phyloP scores from a whole-genome alignment of 805 yeast species.

The Blastobotrys mokoenaii region DNA sequence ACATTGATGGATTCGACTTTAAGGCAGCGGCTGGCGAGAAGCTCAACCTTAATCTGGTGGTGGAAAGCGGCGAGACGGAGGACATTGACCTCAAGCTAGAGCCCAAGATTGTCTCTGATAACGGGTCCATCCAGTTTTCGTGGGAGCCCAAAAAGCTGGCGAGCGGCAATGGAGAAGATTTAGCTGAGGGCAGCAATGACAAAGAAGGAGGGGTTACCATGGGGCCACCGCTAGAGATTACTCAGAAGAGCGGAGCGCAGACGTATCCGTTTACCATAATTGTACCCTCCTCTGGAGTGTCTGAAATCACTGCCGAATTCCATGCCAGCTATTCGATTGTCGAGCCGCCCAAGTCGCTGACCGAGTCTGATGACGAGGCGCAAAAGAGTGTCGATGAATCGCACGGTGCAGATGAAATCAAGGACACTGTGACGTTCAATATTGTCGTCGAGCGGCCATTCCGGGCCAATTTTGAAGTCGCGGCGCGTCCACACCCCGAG shows the following conservation, averaged over 20 bases:
- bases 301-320: neutral
- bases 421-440: slow-evolving; percentile 15
- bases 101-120: slow-evolving; percentile 11
- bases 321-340: neutral
- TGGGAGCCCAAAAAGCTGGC: no score
- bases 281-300: slow-evolving; percentile 3
- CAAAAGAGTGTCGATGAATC: no score
- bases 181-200: neutral
- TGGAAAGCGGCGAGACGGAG: slow-evolving; percentile 23
- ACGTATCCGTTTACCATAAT: neutral
- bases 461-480: slow-evolving; percentile 29
- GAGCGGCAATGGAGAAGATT: no score
- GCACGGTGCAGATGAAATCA: slow-evolving; percentile 16
- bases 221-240: neutral
- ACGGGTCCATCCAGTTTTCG: slow-evolving; percentile 6
- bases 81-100: slow-evolving; percentile 14
- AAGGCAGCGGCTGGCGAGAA: slow-evolving; percentile 23
- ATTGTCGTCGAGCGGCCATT: slow-evolving; percentile 30
- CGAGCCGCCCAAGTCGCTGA: no score
- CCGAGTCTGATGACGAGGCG: neutral
- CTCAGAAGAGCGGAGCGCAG: neutral
- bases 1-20: slow-evolving; percentile 8
- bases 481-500: slow-evolving; percentile 26
- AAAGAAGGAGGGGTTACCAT: neutral
- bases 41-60: slow-evolving; percentile 9